Conservation (phyloP, 768 basidiomycete species). For the Tulasnella sp. region DNA sequence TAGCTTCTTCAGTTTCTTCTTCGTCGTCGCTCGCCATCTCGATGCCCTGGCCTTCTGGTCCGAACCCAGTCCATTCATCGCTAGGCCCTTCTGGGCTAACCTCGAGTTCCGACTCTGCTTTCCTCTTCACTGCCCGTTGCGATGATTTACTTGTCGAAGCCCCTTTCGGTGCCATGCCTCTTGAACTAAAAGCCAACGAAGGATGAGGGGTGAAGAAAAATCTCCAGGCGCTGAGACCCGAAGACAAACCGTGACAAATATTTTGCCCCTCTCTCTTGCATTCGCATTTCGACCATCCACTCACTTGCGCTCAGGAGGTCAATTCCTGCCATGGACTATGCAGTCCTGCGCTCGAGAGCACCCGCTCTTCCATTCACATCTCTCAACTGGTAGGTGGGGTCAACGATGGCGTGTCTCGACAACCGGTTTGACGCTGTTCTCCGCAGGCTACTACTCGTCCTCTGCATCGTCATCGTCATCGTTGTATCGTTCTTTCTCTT, state of each 20-base stretch:
- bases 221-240: not conserved
- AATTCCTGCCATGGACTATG: not conserved
- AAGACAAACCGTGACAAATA: not conserved
- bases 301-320: not conserved
- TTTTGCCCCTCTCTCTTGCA: not conserved
- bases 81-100: not conserved
- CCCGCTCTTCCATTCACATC: slow-evolving; percentile 8
- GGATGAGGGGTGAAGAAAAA: not conserved
- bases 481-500: slow-evolving; percentile 62
- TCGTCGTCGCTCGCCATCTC: slow-evolving; percentile 72
- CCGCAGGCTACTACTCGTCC: slow-evolving; percentile 42
- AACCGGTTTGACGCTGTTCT: not conserved
- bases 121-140: not conserved
- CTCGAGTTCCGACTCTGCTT: not conserved
- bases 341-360: slow-evolving; percentile 2
- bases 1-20: slow-evolving; percentile 30
- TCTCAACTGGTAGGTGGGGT: not conserved
- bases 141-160: not conserved
- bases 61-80: slow-evolving; percentile 14
- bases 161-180: not conserved
- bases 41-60: slow-evolving; percentile 39
- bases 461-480: slow-evolving; percentile 50
- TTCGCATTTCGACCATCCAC: not conserved
- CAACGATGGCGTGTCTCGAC: not conserved
- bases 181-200: not conserved